Evolutionary conservation across 2,329 filamentous ascomycete genomes (phyloP).

Genomic region (Colletotrichum tabaci): DNA sequence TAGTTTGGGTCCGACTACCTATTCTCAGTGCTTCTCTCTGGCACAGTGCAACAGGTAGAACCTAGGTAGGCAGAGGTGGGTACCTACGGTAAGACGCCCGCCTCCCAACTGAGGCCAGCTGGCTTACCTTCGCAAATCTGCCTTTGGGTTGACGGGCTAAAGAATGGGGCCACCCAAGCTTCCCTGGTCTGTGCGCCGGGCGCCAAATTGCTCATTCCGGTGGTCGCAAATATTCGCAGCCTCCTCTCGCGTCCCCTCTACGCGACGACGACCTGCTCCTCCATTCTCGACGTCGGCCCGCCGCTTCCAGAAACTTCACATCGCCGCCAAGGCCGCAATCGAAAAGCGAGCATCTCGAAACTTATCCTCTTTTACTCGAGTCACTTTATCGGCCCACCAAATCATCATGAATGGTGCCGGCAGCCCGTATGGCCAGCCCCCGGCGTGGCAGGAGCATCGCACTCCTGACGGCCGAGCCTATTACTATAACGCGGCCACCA

Average conservation of each 20-base stretch:
- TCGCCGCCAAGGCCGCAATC: neutral
- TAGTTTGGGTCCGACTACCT: constrained; percentile 12
- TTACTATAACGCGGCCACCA: constrained; percentile 90
- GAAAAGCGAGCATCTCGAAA: neutral
- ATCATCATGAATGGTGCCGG: constrained; percentile 72
- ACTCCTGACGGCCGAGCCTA: constrained; percentile 88
- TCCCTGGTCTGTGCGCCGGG: constrained; percentile 32
- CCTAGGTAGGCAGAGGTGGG: no score
- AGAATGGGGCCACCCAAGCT: constrained; percentile 22
- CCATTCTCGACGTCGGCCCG: neutral
- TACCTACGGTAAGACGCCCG: no score
- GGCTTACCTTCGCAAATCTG: constrained; percentile 28
- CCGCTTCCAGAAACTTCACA: neutral
- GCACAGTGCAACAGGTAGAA: constrained; percentile 9
- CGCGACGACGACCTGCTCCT: constrained; percentile 27
- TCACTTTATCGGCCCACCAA: neutral
- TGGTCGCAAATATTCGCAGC: constrained; percentile 37
- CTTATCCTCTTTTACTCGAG: neutral
- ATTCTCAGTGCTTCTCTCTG: constrained; percentile 12
- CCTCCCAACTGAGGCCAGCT: neutral
- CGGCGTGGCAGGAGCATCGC: constrained; percentile 85
- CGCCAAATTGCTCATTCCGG: constrained; percentile 32
- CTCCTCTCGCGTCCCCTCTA: constrained; percentile 21
- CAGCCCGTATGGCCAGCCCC: constrained; percentile 62
- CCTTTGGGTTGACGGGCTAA: neutral